A percentile compares a stretch with the other conserved stretches of the same genome.
These are phyloP conservation scores for Candida fluviatilis DNA, from an alignment of 805 yeast species.

Conservation along the genomic window DNA sequence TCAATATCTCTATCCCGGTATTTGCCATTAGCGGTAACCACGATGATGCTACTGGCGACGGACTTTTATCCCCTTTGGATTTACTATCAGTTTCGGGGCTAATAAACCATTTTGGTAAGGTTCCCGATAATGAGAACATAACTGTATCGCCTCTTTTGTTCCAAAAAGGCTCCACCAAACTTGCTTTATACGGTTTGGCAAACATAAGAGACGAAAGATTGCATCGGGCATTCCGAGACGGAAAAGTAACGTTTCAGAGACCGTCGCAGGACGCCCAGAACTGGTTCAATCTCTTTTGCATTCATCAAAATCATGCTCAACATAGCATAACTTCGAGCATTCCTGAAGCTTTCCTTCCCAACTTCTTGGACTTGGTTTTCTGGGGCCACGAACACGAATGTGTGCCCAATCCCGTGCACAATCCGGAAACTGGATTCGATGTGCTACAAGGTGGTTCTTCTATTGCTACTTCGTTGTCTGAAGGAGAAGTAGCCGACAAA, in stretches of 20 bases:
- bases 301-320: conserved; percentile 87
- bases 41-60: conserved; percentile 92
- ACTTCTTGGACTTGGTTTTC: conserved; percentile 72
- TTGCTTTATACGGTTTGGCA: conserved; percentile 87
- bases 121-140: conserved; percentile 70
- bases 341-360: conserved; percentile 82
- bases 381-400: conserved; percentile 99
- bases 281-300: conserved; percentile 83
- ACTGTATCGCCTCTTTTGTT: conserved; percentile 71
- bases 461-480: conserved; percentile 84
- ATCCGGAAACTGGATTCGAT: conserved; percentile 60
- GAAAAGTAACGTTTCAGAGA: conserved; percentile 70
- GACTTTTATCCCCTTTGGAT: conserved; percentile 81
- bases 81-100: conserved; percentile 76
- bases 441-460: conserved; percentile 93
- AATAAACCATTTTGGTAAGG: conserved; percentile 85
- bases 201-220: conserved; percentile 87
- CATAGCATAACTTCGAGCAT: conserved; percentile 77
- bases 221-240: conserved; percentile 75
- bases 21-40: conserved; percentile 95
- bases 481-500: conserved; percentile 77
- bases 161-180: conserved; percentile 74
- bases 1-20: conserved; percentile 84
- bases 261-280: conserved; percentile 56
- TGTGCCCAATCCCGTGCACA: conserved; percentile 60